Base-by-base conservation (phyloP, 495 filamentous ascomycete species). In the Chaetomidium leptoderma region DNA sequence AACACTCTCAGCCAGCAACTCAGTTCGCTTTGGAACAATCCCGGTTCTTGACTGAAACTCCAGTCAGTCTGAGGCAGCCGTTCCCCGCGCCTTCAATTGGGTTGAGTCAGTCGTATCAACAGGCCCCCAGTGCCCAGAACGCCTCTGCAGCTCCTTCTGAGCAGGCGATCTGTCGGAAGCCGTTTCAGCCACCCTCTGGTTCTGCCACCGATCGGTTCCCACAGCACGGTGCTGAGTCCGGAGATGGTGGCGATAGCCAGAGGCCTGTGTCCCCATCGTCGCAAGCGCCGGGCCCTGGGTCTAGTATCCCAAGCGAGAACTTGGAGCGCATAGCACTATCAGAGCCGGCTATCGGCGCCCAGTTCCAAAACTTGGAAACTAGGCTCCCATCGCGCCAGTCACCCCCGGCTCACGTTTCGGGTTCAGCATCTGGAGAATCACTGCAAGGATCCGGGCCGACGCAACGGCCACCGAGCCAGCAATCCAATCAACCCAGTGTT, bases 1-100 rank as follows among this genome's bases (percentile, higher is more conserved):
- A 62, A 9, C 61, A 45, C 2, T 64, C 63, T 0, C 68, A 66
- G 40, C 58, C 63, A 4, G 39, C 30, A n/a, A 49, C 56, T 21
- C 54, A 59, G 13, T 57, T 62, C 16, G 42, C 58, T 3, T 17
- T 51, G 3, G 64, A 70, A 5, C 58, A 58, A 21, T 32, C 61
- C n/a, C 56, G 63, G 10, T 48, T 57, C 21, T 58, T 55, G 37
- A 62, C 40, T 35, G 60, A 53, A 3, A 63, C 67, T 13, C 69
- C 67, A 7, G 57, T 49, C 40, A 63, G 54, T 16, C 19, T 60
- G 21, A 62, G 57, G 26, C 66, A 63, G 33, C 46, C 60, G 11
- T 45, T 62, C 24, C 40, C 61, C 9, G 54, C 45, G 5, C 62
- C 53, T 9, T 60, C 60, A 43, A 53, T 56, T 8, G 50, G 50